Evolutionary conservation across 305 asterid genomes (phyloP), one percentile per base, ranked within the genome.

Genomic region (Solanum aculeatissimum): DNA sequence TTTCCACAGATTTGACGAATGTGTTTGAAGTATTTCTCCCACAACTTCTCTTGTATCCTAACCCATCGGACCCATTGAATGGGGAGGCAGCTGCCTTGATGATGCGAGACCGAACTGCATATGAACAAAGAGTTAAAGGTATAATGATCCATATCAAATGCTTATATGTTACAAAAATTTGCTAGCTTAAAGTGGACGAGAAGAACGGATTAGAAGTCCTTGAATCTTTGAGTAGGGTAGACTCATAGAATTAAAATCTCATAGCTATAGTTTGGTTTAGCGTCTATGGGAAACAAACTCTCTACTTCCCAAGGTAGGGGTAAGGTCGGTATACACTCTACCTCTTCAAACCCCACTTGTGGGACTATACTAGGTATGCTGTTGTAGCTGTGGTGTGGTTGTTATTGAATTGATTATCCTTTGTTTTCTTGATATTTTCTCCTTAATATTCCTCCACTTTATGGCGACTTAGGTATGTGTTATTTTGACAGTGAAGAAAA

Each of bases 1-100:
- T 43, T 2, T 45, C 60, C 85, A 23, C 93, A 94, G 99, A 96
- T 90, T 87, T 96, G 84, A 95, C 94, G 85, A 94, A 96, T 77
- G 96, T 96, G 74, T 96, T 96, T 87, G 99, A 96, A 90, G 96
- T 93, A 19, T 96, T 96, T 86, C 89, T 96, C 47, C 99, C 99
- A 4, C 99, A 96, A 83, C 98, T 96, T 82, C 95, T 96, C 38
- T 47, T 96, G 90, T 93, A 96, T 85, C 99, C 99, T 4, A 96
- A 96, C 87, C 98, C 98, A 27, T 91, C 98, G 0, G 98, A 94
- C 88, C 99, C 99, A 18, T 86, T 96, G 91, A 96, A 96, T 79
- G 96, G 97, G 60, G 98, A 96, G 88, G 99, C 99, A 68, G 99
- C 97, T 57, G 96, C 98, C 85, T 82, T 96, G 69, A 90, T 94